phyloP scores from a whole-genome alignment of 2,329 filamentous ascomycete species.

The Hawksworthiomyces lignivorus region DNA sequence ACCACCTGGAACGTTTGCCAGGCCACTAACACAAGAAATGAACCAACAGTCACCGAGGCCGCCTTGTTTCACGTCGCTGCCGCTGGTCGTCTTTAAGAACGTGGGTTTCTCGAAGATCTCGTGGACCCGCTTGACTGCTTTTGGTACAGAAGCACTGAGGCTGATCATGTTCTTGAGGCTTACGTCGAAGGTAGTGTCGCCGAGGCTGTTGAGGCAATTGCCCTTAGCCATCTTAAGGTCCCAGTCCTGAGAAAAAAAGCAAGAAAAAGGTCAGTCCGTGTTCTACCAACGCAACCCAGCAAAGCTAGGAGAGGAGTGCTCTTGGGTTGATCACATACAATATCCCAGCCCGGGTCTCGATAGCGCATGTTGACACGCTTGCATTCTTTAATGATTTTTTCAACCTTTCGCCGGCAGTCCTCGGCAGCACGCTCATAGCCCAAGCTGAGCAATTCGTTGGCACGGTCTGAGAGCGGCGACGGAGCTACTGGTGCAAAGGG shows the following conservation, averaged over 20 bases:
- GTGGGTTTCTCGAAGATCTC: conserved; percentile 69
- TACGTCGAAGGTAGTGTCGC: conserved; percentile 40
- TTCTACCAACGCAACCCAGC: neutral
- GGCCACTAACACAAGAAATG: conserved; percentile 67
- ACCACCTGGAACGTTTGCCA: conserved; percentile 63
- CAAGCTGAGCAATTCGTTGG: conserved; percentile 52
- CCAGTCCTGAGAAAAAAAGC: conserved; percentile 41
- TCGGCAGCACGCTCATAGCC: conserved; percentile 58
- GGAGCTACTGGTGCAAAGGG: conserved; percentile 54
- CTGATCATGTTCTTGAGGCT: conserved; percentile 33
- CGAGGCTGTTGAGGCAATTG: conserved; percentile 46
- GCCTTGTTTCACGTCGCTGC: conserved; percentile 71
- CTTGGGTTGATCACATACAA: conserved; percentile 34
- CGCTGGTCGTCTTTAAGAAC: conserved; percentile 58
- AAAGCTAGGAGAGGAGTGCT: neutral
- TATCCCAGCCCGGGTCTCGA: conserved; percentile 54
- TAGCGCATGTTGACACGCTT: conserved; percentile 72
- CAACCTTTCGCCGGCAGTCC: conserved; percentile 54
- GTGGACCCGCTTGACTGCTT: conserved; percentile 66
- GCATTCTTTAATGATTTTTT: conserved; percentile 58
- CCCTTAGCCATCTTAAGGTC: conserved; percentile 60
- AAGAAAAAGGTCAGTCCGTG: neutral
- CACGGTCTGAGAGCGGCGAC: conserved; percentile 40
- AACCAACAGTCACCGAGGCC: conserved; percentile 77
- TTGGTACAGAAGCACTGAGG: conserved; percentile 49